Conservation (phyloP, 2,329 filamentous ascomycete species). For the Aspergillus cejpii region DNA sequence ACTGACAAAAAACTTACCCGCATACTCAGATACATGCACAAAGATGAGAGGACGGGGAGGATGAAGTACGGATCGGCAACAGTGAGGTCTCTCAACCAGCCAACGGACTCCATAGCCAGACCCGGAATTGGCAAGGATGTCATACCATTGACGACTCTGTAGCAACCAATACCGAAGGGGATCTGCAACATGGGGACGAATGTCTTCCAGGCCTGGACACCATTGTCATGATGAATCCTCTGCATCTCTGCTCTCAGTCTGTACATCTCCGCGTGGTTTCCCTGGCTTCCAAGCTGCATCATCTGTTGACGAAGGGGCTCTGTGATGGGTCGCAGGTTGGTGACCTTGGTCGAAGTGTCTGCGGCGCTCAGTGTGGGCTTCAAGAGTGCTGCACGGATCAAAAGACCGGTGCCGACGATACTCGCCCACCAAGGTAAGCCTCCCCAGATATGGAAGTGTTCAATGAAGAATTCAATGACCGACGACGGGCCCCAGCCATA, state of each 20-base stretch:
- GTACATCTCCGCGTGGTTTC: constrained; percentile 47
- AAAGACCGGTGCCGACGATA: constrained; percentile 59
- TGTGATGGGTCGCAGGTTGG: constrained; percentile 52
- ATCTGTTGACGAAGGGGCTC: constrained; percentile 54
- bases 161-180: constrained; percentile 73
- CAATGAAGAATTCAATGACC: constrained; percentile 66
- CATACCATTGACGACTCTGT: constrained; percentile 71
- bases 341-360: constrained; percentile 57
- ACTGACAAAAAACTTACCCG: constrained; percentile 43
- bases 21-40: constrained; percentile 52
- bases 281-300: constrained; percentile 36
- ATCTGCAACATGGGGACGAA: constrained; percentile 56
- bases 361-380: constrained; percentile 58
- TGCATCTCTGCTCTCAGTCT: constrained; percentile 45
- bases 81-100: constrained; percentile 77
- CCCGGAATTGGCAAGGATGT: constrained; percentile 70
- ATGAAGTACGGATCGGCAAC: constrained; percentile 69
- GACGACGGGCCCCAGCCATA: constrained; percentile 77
- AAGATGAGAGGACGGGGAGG: constrained; percentile 58
- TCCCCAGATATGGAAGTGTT: constrained; percentile 70
- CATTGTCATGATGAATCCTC: constrained; percentile 49
- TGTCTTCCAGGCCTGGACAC: constrained; percentile 47
- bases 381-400: constrained; percentile 60
- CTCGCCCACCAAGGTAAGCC: constrained; percentile 78
- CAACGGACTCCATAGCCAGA: constrained; percentile 60